These are phyloP conservation scores for Ustilago nuda DNA, from an alignment of 1,284 basidiomycete species.

Conservation along the genomic window DNA sequence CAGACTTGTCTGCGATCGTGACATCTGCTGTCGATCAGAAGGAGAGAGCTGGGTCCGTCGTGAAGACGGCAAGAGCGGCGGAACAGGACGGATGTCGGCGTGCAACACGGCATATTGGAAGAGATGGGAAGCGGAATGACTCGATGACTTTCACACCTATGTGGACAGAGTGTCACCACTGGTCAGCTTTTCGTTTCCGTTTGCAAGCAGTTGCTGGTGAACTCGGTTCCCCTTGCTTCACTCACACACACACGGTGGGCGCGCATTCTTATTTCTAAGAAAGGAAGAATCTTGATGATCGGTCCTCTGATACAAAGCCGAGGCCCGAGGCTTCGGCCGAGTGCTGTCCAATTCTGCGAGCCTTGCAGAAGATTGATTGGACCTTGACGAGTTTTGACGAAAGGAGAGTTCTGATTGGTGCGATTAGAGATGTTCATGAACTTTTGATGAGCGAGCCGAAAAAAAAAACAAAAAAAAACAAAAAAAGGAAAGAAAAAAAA, in stretches of 20 bases:
- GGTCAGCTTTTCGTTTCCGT: background rate
- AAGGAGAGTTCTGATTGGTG: constrained; percentile 41
- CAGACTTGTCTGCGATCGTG: background rate
- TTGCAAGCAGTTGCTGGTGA: constrained; percentile 13
- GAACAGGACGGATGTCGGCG: constrained; percentile 7
- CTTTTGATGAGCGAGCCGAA: background rate
- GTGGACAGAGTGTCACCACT: background rate
- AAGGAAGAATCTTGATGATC: background rate
- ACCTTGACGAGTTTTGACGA: constrained; percentile 32
- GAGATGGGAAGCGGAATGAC: constrained; percentile 5
- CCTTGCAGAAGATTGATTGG: constrained; percentile 6
- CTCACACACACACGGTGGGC: no score
- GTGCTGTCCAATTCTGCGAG: constrained; percentile 21
- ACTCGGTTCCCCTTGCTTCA: constrained; percentile 9
- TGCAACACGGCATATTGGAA: constrained; percentile 8
- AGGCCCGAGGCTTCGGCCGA: constrained; percentile 27
- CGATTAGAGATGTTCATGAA: constrained; percentile 44
- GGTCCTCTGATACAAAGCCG: constrained; percentile 6
- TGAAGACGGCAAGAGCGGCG: background rate
- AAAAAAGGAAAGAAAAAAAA: background rate
- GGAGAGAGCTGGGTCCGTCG: background rate
- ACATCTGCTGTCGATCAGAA: background rate
- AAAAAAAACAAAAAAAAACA: background rate
- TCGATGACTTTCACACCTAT: constrained; percentile 10
- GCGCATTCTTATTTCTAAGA: background rate